Evolutionary conservation across 2,329 filamentous ascomycete species (phyloP).

Genomic region (Ceratocystis colombiana): DNA sequence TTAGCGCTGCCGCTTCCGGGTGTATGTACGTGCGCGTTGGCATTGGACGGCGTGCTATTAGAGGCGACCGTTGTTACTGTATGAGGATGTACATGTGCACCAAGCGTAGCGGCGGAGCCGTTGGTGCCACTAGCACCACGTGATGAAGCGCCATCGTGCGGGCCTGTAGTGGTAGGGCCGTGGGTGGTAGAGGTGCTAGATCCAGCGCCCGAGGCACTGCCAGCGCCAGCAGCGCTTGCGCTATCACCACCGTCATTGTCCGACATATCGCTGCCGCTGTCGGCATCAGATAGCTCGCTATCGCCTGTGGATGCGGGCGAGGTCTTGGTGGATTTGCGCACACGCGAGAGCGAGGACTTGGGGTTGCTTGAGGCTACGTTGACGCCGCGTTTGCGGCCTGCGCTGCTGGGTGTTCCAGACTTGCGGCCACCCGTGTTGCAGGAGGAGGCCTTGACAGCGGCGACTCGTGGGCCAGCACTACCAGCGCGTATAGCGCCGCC

Average conservation of each 20-base stretch:
- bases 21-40: too few relatives aligned
- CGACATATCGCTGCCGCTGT: slow-evolving; percentile 45
- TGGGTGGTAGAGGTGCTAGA: slow-evolving; percentile 27
- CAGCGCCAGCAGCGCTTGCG: slow-evolving; percentile 40
- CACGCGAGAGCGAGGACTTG: slow-evolving; percentile 53
- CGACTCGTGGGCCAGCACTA: slow-evolving; percentile 49
- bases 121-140: background rate
- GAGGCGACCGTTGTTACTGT: background rate
- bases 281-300: slow-evolving; percentile 55
- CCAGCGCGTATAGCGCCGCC: slow-evolving; percentile 41
- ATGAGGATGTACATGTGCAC: background rate
- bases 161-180: slow-evolving; percentile 30
- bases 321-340: slow-evolving; percentile 51
- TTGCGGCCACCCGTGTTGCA: slow-evolving; percentile 38
- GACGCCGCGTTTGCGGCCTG: slow-evolving; percentile 41
- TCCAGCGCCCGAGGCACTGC: slow-evolving; percentile 28
- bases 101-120: background rate
- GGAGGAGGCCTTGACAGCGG: slow-evolving; percentile 38
- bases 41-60: slow-evolving; percentile 22
- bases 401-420: slow-evolving; percentile 35
- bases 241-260: slow-evolving; percentile 33
- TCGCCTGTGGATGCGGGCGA: slow-evolving; percentile 55
- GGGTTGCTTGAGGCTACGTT: slow-evolving; percentile 30
- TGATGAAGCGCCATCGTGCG: background rate
- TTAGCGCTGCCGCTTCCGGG: background rate